phyloP scores from a whole-genome alignment of 208 protist genomes.

The Trichomonas tenax region DNA sequence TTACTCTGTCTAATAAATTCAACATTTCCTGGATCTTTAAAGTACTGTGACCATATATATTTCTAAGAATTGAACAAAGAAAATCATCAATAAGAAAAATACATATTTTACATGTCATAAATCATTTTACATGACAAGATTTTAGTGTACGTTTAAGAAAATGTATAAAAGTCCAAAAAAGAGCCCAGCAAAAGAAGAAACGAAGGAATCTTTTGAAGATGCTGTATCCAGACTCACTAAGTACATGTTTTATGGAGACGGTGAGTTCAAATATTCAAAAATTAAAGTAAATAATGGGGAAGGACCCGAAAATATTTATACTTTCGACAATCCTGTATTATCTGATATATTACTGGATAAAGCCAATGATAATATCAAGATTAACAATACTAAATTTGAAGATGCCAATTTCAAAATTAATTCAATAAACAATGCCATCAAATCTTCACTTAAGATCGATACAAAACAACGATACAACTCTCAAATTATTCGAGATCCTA shows the following conservation, averaged over 20 bases:
- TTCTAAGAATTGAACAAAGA: too few species aligned
- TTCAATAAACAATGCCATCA: not conserved
- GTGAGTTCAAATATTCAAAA: not conserved
- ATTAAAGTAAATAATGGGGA: not conserved
- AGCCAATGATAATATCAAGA: not conserved
- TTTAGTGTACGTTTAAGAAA: not conserved
- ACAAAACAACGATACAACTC: not conserved
- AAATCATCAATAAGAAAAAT: too few species aligned
- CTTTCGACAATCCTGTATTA: not conserved
- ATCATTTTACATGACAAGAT: too few species aligned
- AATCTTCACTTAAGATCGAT: not conserved
- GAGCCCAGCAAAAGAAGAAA: not conserved
- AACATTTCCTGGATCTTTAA: too few species aligned
- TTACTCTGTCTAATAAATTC: too few species aligned
- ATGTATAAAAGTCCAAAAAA: not conserved
- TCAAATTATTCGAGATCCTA: not conserved
- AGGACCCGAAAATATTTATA: not conserved
- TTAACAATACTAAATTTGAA: not conserved
- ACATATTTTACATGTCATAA: too few species aligned
- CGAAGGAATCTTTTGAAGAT: not conserved
- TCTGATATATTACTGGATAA: not conserved
- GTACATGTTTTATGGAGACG: not conserved
- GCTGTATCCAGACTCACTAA: not conserved
- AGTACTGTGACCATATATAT: too few species aligned
- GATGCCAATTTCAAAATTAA: not conserved